These are phyloP conservation scores for Rhododendron mucronatum DNA, from an alignment of 148 eudicot species.

Conservation along the genomic window DNA sequence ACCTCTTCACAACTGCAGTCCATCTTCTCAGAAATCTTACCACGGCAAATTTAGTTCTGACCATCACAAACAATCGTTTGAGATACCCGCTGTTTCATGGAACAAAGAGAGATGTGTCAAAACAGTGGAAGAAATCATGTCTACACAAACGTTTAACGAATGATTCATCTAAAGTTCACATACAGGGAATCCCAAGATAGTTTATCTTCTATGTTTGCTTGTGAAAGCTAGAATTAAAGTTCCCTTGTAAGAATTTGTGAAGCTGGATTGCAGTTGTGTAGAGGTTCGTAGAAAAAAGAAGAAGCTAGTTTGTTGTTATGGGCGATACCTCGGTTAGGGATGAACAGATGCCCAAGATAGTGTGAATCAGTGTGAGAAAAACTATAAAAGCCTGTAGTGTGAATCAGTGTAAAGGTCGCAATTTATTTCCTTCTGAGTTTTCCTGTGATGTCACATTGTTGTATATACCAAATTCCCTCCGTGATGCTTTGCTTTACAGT, in stretches of 20 bases:
- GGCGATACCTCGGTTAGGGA: neutral
- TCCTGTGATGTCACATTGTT: neutral
- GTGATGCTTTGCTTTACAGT: neutral
- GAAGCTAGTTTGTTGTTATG: neutral
- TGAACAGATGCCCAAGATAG: neutral
- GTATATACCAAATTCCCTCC: neutral
- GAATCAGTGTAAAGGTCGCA: neutral
- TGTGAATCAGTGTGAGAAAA: neutral
- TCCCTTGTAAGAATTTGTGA: neutral
- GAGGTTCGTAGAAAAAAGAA: neutral
- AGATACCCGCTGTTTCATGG: neutral
- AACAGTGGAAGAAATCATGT: neutral
- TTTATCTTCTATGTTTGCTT: neutral
- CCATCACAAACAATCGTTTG: neutral
- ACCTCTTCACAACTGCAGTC: neutral
- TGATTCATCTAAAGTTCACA: neutral
- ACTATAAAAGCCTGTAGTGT: neutral
- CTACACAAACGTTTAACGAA: neutral
- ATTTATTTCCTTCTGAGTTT: neutral
- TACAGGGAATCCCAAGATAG: neutral
- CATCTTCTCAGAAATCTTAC: neutral
- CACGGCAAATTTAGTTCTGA: neutral
- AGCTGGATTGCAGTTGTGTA: neutral
- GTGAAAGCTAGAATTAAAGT: neutral
- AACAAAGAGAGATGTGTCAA: neutral